Percentiles rank a stretch among this genome's conserved stretches.
These are phyloP conservation scores for Pachysolen tannophilus DNA, from an alignment of 805 yeast species.

Conservation along the genomic window DNA sequence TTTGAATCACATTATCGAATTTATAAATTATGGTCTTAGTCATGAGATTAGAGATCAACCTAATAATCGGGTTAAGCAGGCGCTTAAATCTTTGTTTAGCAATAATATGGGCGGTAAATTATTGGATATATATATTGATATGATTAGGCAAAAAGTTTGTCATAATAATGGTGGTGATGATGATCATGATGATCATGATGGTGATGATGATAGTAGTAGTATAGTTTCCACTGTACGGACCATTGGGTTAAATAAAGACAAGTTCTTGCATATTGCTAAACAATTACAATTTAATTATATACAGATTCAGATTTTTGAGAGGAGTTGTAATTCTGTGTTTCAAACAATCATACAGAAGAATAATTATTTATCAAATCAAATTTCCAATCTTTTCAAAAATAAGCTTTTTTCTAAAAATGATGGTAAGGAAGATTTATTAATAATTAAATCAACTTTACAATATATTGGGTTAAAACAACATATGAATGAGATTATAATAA, in stretches of 20 bases:
- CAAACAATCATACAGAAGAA: constrained; percentile 10
- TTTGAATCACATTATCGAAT: constrained; percentile 3
- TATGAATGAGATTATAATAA: constrained; percentile 23
- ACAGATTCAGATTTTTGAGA: constrained; percentile 13
- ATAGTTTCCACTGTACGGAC: not conserved
- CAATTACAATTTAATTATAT: constrained; percentile 3
- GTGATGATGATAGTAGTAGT: not conserved
- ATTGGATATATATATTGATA: constrained; percentile 3
- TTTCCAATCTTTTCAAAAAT: constrained; percentile 12
- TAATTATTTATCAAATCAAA: constrained; percentile 7
- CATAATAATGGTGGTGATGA: not conserved
- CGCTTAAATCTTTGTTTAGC: constrained; percentile 1
- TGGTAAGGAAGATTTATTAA: constrained; percentile 4
- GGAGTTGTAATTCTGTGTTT: constrained; percentile 17
- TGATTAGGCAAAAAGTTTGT: not conserved
- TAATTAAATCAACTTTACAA: constrained; percentile 9
- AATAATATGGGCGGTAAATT: not conserved
- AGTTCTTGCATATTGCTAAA: constrained; percentile 2
- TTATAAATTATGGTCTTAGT: not conserved
- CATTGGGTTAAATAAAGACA: not conserved
- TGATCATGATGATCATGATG: not conserved
- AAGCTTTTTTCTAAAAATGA: constrained; percentile 11
- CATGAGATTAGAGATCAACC: not conserved
- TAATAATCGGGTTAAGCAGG: constrained; percentile 4
- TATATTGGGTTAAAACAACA: constrained; percentile 16